phyloP scores from a whole-genome alignment of 2,329 filamentous ascomycete species.

The Didymella segeticola region DNA sequence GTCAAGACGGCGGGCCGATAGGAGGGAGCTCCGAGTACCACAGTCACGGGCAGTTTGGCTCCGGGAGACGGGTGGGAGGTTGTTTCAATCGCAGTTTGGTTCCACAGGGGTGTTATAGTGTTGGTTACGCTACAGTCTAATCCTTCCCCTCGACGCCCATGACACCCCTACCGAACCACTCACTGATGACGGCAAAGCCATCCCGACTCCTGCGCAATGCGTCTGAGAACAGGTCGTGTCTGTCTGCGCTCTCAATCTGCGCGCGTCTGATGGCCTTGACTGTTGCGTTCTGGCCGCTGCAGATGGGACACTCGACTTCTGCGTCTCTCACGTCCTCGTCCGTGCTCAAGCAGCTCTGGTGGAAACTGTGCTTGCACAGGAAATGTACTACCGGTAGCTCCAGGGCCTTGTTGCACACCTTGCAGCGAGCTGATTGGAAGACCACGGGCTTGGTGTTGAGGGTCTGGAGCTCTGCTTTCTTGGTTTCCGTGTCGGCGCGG shows the following conservation, averaged over 20 bases:
- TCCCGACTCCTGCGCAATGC: slow-evolving; percentile 80
- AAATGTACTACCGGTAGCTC: slow-evolving; percentile 95
- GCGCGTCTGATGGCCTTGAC: slow-evolving; percentile 85
- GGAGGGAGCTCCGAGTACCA: too few relatives aligned
- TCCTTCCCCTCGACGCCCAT: slow-evolving; percentile 65
- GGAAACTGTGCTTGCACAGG: slow-evolving; percentile 95
- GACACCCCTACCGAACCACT: slow-evolving; percentile 94
- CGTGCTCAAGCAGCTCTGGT: slow-evolving; percentile 83
- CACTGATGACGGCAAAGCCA: slow-evolving; percentile 86
- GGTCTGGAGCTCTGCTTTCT: slow-evolving; percentile 78
- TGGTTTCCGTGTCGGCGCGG: slow-evolving; percentile 79
- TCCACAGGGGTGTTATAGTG: background rate
- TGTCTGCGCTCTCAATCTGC: slow-evolving; percentile 83
- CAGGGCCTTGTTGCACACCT: slow-evolving; percentile 76
- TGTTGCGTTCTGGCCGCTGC: slow-evolving; percentile 82
- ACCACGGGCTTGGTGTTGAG: slow-evolving; percentile 81
- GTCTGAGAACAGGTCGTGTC: slow-evolving; percentile 87
- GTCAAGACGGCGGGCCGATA: too few relatives aligned
- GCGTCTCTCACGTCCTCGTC: slow-evolving; percentile 66
- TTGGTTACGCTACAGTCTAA: slow-evolving; percentile 12
- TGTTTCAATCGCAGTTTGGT: background rate
- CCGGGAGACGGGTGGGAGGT: too few relatives aligned
- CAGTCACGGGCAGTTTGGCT: too few relatives aligned
- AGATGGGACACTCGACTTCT: slow-evolving; percentile 83
- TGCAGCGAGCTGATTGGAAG: slow-evolving; percentile 89